These are phyloP conservation scores for Raphanus sativus DNA, from an alignment of 345 rosid genomes.

Conservation along the genomic window DNA sequence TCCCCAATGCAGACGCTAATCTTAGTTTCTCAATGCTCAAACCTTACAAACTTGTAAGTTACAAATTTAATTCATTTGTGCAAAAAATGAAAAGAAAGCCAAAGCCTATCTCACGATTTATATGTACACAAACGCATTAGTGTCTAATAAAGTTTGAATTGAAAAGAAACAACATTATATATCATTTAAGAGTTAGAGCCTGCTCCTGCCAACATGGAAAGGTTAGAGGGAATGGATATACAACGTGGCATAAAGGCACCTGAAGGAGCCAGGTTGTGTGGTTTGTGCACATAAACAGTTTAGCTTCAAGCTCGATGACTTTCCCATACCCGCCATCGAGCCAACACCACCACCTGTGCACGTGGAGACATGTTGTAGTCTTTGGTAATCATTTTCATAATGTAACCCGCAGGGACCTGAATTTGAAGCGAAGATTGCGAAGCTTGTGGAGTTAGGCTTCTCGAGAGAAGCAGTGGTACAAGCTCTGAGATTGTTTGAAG, in stretches of 20 bases:
- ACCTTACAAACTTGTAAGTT: too few relatives aligned
- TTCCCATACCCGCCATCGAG: constrained; percentile 14
- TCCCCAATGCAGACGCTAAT: neutral
- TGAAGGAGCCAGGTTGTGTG: too few relatives aligned
- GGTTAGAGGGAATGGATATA: too few relatives aligned
- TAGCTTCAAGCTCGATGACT: constrained; percentile 35
- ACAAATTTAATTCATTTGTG: too few relatives aligned
- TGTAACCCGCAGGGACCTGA: constrained; percentile 57
- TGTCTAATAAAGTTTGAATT: too few relatives aligned
- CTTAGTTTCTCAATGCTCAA: neutral
- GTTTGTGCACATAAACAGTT: constrained; percentile 78
- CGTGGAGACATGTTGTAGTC: constrained; percentile 38
- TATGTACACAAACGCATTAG: too few relatives aligned
- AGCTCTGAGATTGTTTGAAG: constrained; percentile 80
- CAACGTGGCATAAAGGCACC: too few relatives aligned
- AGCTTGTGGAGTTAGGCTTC: constrained; percentile 90
- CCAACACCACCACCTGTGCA: constrained; percentile 1
- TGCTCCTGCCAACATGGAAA: constrained; percentile 47
- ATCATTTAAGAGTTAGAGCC: too few relatives aligned
- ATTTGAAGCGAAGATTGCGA: constrained; percentile 84
- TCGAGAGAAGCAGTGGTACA: constrained; percentile 74
- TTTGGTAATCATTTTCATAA: neutral
- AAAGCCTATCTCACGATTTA: too few relatives aligned
- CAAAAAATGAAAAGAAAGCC: too few relatives aligned
- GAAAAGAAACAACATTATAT: too few relatives aligned